These are phyloP conservation scores for Telopea speciosissima DNA, from an alignment of 177 flowering plant species.

Conservation along the genomic window DNA sequence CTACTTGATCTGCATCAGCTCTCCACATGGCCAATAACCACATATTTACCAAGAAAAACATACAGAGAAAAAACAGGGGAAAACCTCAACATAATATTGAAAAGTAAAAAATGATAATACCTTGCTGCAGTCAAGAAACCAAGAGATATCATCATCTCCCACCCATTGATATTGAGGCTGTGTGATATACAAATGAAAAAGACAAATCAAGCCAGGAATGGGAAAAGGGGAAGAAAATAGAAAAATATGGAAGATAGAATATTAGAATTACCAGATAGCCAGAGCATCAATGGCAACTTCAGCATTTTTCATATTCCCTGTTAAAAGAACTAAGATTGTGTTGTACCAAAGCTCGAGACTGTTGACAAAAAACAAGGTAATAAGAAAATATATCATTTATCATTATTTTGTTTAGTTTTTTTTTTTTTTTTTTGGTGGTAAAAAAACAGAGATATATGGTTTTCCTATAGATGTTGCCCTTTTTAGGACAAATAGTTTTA, in stretches of 20 bases:
- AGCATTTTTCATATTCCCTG: slow-evolving; percentile 58
- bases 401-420: too few relatives aligned
- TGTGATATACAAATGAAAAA: background rate
- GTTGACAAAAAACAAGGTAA: slow-evolving; percentile 4
- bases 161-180: slow-evolving; percentile 62
- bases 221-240: background rate
- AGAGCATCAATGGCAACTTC: slow-evolving; percentile 58
- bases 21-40: background rate
- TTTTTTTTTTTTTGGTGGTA: too few relatives aligned
- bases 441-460: too few relatives aligned
- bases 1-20: background rate
- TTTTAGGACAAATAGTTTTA: too few relatives aligned
- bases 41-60: too few relatives aligned
- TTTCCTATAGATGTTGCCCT: too few relatives aligned
- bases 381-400: background rate
- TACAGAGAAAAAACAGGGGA: background rate
- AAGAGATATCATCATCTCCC: slow-evolving; percentile 69
- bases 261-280: slow-evolving; percentile 44
- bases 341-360: slow-evolving; percentile 77
- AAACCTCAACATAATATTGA: background rate
- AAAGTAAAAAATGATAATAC: slow-evolving; percentile 17
- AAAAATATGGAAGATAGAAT: background rate
- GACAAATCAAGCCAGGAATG: background rate
- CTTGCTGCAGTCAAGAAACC: slow-evolving; percentile 61
- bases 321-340: slow-evolving; percentile 50